Evolutionary conservation across 2,329 filamentous ascomycete species (phyloP).

Genomic region (Aspergillus sp.): DNA sequence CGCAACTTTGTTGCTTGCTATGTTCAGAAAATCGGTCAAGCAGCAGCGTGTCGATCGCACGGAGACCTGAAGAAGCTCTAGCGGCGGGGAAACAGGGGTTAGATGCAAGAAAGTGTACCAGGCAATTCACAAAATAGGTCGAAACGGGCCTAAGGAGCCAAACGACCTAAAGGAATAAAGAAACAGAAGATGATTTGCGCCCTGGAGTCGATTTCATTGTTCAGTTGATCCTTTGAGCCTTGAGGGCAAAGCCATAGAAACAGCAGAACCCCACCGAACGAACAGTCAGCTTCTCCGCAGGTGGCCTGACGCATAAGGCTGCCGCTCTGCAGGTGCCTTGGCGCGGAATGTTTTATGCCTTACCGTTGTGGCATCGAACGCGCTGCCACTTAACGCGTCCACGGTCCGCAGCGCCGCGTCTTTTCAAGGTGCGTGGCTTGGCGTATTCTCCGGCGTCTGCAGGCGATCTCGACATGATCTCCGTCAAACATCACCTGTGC

Average conservation of each 20-base stretch:
- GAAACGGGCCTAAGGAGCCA: not conserved
- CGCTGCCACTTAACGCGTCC: conserved; percentile 37
- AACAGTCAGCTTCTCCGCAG: conserved; percentile 16
- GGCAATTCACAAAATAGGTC: too few species aligned
- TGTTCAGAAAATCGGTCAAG: not conserved
- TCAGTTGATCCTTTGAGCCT: conserved; percentile 1
- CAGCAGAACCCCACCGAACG: conserved; percentile 17
- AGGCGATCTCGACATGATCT: conserved; percentile 8
- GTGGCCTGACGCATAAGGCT: conserved; percentile 7
- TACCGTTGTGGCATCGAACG: conserved; percentile 18
- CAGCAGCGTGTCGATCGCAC: not conserved
- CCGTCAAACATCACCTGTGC: conserved; percentile 9
- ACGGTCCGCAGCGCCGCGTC: conserved; percentile 17
- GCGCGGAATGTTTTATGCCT: conserved; percentile 21
- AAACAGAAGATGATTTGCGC: not conserved
- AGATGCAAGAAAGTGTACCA: not conserved
- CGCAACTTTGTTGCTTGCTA: not conserved
- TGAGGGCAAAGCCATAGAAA: not conserved
- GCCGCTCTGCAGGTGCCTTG: not conserved
- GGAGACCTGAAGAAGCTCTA: not conserved
- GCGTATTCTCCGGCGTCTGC: conserved; percentile 17
- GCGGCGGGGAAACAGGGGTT: not conserved
- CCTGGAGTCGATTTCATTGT: conserved; percentile 7
- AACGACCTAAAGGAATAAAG: not conserved
- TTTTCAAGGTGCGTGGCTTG: conserved; percentile 19